phyloP scores from a whole-genome alignment of 2,329 filamentous ascomycete genomes.

The Fusarium sp. region DNA sequence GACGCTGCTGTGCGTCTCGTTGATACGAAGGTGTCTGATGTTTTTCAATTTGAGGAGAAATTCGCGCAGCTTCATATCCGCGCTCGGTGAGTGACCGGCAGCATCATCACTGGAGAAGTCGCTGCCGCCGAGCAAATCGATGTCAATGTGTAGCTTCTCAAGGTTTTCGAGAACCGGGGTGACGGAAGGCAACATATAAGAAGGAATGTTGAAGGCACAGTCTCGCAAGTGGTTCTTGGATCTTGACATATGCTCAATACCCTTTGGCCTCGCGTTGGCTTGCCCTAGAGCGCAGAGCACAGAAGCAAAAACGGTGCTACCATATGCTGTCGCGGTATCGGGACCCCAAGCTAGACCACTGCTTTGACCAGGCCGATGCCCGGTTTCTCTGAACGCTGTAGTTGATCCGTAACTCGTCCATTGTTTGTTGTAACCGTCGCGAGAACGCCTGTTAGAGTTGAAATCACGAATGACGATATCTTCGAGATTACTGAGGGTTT shows the following conservation, averaged over 20 bases:
- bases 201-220: conserved; percentile 60
- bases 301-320: conserved; percentile 54
- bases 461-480: conserved; percentile 71
- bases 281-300: conserved; percentile 58
- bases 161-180: conserved; percentile 59
- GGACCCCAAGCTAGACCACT: conserved; percentile 1
- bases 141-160: conserved; percentile 55
- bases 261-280: conserved; percentile 53
- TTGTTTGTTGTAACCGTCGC: conserved; percentile 56
- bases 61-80: conserved; percentile 36
- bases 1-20: conserved; percentile 45
- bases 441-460: conserved; percentile 59
- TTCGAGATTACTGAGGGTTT: conserved; percentile 64
- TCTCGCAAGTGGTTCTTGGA: conserved; percentile 51
- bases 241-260: conserved; percentile 62
- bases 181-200: conserved; percentile 53
- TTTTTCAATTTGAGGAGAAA: conserved; percentile 51
- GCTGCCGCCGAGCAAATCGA: conserved; percentile 39
- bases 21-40: conserved; percentile 65
- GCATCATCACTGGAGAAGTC: conserved; percentile 7
- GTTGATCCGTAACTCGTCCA: conserved; percentile 69
- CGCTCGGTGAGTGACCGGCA: conserved; percentile 3
- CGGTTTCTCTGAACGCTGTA: conserved; percentile 54
- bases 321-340: conserved; percentile 35
- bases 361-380: conserved; percentile 36